Evolutionary conservation across 2,329 filamentous ascomycete species (phyloP), one percentile per base, ranked within the genome.

Genomic region (Aspergillus floridensis): DNA sequence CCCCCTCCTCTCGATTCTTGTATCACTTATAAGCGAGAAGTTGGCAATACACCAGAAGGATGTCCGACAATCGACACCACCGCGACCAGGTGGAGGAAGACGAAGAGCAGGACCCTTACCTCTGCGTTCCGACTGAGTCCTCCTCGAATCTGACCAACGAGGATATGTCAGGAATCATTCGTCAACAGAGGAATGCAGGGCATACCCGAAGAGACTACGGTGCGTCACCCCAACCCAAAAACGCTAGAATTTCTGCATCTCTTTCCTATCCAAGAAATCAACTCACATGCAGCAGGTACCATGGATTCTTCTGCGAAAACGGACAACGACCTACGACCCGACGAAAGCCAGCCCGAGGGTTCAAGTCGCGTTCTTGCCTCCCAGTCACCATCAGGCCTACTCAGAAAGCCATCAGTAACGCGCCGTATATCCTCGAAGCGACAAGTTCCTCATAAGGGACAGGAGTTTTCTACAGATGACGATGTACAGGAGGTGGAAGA

Each of bases 391-490:
- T 49, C 65, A 4, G 74, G 74, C 58, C 76, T 83, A 64, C 81
- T 87, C 14, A 87, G 86, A 72, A 96, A 93, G 73, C 92, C 92
- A 19, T 78, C 84, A 11, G 85, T 93, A 75, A 75, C 84, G 59
- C 88, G 91, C 66, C 88, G 92, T 62, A 82, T 88, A 59, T 93
- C 91, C 1, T 92, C 91, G 24, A 90, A 85, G 62, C 75, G 79
- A 54, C 82, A 86, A 68, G 86, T 86, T 46, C 92, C 92, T 2
- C 86, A 93, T 72, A 88, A 91, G 56, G 91, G 93, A 31, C 90
- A 90, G 63, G 83, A 93, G 61, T 98, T 96, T 77, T 97, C 93
- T 0, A 91, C 91, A 51, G 93, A 98, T 72, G 93, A 98, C 73
- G 92, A 92, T 70, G 81, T 87, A 24, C 83, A 86, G 64, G 93